phyloP scores from a whole-genome alignment of 306 rosid species.

The Fagus crenata region DNA sequence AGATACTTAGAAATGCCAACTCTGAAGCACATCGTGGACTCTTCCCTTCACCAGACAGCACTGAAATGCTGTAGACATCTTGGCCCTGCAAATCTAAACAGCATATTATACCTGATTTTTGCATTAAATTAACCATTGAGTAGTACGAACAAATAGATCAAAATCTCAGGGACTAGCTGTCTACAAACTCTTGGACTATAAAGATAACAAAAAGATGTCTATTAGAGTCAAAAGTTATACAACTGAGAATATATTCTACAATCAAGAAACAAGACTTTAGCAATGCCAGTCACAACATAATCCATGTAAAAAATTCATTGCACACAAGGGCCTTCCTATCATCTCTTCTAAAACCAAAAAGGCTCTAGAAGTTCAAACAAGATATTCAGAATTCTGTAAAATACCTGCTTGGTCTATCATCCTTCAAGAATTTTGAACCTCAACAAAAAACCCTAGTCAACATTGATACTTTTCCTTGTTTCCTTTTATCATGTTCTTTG shows the following conservation, averaged over 20 bases:
- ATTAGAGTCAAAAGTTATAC: neutral
- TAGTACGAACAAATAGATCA: neutral
- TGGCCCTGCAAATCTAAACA: slow-evolving; percentile 46
- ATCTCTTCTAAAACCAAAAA: neutral
- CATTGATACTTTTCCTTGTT: neutral
- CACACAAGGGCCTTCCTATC: neutral
- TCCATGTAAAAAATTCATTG: neutral
- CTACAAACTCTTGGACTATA: neutral
- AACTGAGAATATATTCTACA: neutral
- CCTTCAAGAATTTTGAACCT: neutral
- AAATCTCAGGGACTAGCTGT: neutral
- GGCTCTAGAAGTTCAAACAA: neutral
- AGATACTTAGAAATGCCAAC: slow-evolving; percentile 55
- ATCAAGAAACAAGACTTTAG: neutral
- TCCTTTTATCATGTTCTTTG: neutral
- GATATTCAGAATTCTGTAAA: neutral
- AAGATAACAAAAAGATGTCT: neutral
- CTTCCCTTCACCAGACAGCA: slow-evolving; percentile 51
- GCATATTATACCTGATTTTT: neutral
- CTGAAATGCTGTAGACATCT: slow-evolving; percentile 63
- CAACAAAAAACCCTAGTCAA: neutral
- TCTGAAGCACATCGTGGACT: slow-evolving; percentile 52
- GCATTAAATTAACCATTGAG: neutral
- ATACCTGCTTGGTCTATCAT: neutral
- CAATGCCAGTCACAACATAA: neutral